Percentiles rank a stretch among this genome's conserved stretches.
phyloP scores from a whole-genome alignment of 768 basidiomycete species.

The Fomitopsis serialis region DNA sequence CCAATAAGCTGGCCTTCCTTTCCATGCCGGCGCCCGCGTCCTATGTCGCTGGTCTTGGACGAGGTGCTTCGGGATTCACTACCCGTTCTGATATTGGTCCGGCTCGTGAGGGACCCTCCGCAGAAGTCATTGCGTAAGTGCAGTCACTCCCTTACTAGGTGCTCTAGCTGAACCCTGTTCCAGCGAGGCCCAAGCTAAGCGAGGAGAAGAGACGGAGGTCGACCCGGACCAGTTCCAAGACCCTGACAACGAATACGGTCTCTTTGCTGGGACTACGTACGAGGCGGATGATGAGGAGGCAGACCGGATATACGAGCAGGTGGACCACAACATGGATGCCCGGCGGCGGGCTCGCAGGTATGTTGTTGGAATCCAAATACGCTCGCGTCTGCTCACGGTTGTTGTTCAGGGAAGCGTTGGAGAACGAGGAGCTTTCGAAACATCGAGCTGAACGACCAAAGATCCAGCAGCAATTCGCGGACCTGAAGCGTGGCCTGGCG shows the following conservation, averaged over 20 bases:
- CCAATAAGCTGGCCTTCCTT: constrained; percentile 81
- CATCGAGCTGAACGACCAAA: constrained; percentile 87
- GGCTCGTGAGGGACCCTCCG: constrained; percentile 90
- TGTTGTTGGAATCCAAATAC: no score
- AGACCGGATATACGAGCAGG: constrained; percentile 89
- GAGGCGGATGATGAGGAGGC: constrained; percentile 98
- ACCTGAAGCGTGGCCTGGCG: constrained; percentile 86
- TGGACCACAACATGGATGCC: constrained; percentile 87
- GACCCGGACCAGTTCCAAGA: constrained; percentile 94
- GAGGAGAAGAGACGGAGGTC: constrained; percentile 84
- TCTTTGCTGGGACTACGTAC: constrained; percentile 94
- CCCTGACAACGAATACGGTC: constrained; percentile 94
- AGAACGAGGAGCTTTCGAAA: constrained; percentile 67
- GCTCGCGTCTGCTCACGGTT: constrained; percentile 22
- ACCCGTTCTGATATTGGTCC: constrained; percentile 99
- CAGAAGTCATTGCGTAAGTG: constrained; percentile 82
- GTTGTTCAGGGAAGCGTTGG: constrained; percentile 63
- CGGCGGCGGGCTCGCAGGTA: constrained; percentile 76
- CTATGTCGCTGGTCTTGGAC: constrained; percentile 97
- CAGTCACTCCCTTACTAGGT: neutral
- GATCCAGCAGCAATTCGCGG: constrained; percentile 93
- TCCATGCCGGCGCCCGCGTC: constrained; percentile 94
- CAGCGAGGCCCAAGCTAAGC: constrained; percentile 80
- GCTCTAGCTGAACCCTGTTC: constrained; percentile 7
- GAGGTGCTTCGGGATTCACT: constrained; percentile 96